phyloP scores from a whole-genome alignment of 331 rosid species.

The Saraca asoca region DNA sequence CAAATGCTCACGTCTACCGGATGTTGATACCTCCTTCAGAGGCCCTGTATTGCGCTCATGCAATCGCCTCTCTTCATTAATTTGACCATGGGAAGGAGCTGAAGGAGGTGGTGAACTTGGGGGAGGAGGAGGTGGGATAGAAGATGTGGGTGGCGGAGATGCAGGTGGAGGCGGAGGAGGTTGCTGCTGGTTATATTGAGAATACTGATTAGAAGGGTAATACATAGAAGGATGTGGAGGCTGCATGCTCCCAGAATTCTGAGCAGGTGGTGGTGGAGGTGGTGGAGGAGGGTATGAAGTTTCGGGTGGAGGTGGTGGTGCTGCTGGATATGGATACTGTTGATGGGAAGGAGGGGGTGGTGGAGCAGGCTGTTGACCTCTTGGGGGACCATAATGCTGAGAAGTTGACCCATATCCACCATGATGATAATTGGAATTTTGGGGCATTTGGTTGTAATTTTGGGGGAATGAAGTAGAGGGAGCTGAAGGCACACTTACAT shows the following conservation, averaged over 20 bases:
- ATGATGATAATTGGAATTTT: constrained; percentile 55
- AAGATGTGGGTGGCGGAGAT: constrained; percentile 62
- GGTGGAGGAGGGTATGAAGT: constrained; percentile 78
- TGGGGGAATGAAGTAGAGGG: constrained; percentile 58
- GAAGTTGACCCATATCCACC: constrained; percentile 38
- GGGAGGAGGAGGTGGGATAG: constrained; percentile 77
- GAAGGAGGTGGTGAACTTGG: constrained; percentile 65
- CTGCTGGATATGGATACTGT: constrained; percentile 41
- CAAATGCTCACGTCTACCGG: constrained; percentile 63
- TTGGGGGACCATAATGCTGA: constrained; percentile 59
- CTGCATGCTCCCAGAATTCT: constrained; percentile 35
- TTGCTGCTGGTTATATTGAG: constrained; percentile 61
- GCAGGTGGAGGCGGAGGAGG: constrained; percentile 64
- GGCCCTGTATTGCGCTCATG: constrained; percentile 52
- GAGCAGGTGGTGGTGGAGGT: constrained; percentile 54
- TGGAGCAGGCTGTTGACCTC: constrained; percentile 59
- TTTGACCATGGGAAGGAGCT: constrained; percentile 43
- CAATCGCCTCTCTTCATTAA: constrained; percentile 47
- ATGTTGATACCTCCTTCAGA: constrained; percentile 49
- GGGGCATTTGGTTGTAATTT: constrained; percentile 55
- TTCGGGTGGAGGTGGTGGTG: constrained; percentile 70
- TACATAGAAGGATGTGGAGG: constrained; percentile 59
- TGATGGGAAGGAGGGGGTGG: constrained; percentile 57
- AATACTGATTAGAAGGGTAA: constrained; percentile 61
- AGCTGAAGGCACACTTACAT: constrained; percentile 50